Base-by-base conservation (phyloP, 2,329 filamentous ascomycete species). In the Canariomyces notabilis region DNA sequence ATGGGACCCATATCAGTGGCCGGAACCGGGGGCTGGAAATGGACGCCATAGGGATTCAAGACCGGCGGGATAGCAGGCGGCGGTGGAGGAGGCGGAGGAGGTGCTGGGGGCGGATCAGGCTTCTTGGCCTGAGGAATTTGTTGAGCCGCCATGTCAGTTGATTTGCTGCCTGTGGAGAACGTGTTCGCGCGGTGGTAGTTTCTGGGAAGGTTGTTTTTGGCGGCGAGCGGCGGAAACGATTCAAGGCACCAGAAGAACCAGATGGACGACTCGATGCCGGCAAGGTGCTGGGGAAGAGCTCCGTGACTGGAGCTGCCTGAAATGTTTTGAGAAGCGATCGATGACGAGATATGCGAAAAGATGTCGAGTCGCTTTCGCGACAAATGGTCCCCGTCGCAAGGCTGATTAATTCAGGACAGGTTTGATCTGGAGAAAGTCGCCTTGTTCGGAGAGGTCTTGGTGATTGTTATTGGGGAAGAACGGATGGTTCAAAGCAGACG, bases 1-100 rank as follows among this genome's bases (percentile, higher is more conserved):
- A 76, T 75, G 2, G 76, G 72, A 3, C 79, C 79, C 58, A 72
- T 69, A 35, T 73, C 74, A 14, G 77, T 79, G 54, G 79, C 75
- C 3, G 77, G 76, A 14, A 79, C 75, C 21, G 75, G 77, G 1
- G 79, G 79, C 57, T 81, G 75, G 56, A 76, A 81, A 59, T 77
- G 72, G 40, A 75, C 59, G 44, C 73, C 73, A 38, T 23, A 15
- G 12, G 46, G 37, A 18, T 53, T 54, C 8, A 54, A 8, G 8
- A 46, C 29, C 16, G 48, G 37, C n/a, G 37, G 46, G 3, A 33
- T 40, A 15, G 44, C 35, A n/a, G 46, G 42, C 21, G 41, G 44
- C 2, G 40, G 48, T 11, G 39, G 39, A 12, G 45, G 42, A 2
- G 45, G 42, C 1, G 45, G 48, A 42, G 47, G 37, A 6, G 50